phyloP scores from a whole-genome alignment of 2,329 filamentous ascomycete species.

The Bipolaris cookei region DNA sequence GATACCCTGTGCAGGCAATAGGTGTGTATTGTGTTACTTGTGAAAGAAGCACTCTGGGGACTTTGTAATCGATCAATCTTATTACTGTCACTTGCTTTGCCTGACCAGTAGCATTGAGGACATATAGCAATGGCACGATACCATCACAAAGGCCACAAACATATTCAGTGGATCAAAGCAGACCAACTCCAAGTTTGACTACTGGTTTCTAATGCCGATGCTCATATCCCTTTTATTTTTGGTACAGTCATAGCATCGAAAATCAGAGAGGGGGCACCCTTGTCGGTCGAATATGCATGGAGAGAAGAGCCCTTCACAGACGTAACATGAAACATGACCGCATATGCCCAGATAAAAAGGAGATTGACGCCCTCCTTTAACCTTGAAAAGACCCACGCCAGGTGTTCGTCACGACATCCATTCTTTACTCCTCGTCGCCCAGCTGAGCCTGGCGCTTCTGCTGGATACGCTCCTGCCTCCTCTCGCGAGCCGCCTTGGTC shows the following conservation, averaged over 20 bases:
- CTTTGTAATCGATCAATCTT: neutral
- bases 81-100: neutral
- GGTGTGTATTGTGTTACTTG: slow-evolving; percentile 1
- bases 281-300: slow-evolving; percentile 46
- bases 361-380: slow-evolving; percentile 49
- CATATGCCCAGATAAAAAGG: slow-evolving; percentile 52
- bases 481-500: slow-evolving; percentile 99
- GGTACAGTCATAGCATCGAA: slow-evolving; percentile 48
- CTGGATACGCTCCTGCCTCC: slow-evolving; percentile 88
- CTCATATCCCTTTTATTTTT: slow-evolving; percentile 42
- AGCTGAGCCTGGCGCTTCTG: slow-evolving; percentile 89
- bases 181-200: slow-evolving; percentile 41
- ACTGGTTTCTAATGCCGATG: slow-evolving; percentile 45
- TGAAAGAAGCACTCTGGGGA: neutral
- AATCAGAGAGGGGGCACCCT: slow-evolving; percentile 41
- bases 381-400: slow-evolving; percentile 52
- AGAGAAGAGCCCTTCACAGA: slow-evolving; percentile 50
- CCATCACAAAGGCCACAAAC: slow-evolving; percentile 4
- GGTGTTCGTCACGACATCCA: slow-evolving; percentile 48
- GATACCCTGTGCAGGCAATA: slow-evolving; percentile 20
- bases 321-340: slow-evolving; percentile 54
- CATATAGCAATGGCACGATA: neutral
- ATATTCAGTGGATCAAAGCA: slow-evolving; percentile 15
- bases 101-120: neutral
- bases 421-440: slow-evolving; percentile 65